Evolutionary conservation across 2,329 filamentous ascomycete species (phyloP), one percentile per base, ranked within the genome.

Genomic region (Fusarium pseudonygamai): DNA sequence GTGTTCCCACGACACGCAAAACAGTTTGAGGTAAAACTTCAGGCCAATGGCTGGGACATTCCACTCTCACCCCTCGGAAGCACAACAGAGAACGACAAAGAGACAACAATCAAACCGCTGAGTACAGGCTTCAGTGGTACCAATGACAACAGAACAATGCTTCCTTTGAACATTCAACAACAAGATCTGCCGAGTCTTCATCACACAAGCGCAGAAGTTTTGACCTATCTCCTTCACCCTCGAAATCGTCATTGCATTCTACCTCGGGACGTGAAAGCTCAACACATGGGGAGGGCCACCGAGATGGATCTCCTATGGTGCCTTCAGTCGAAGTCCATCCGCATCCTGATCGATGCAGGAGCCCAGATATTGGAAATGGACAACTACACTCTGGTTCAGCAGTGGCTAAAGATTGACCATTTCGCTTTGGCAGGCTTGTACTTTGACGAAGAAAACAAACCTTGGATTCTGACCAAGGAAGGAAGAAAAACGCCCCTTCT

Each of bases 81-180:
- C 1, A 32, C 49, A 26, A 24, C 45, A 20, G 46, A 52, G 15
- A 52, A 47, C 4, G 28, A 47, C 14, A 69, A 53, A 37, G 43
- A n/a, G 18, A 34, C n/a, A 3, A 26, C 28, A 12, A 30, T 22
- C 43, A 77, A 76, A 22, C 32, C 75, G 11, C 47, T 86, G 9
- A 92, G 91, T 0, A 93, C 91, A 0, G 92, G 92, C 0, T 94
- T 95, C 78, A 92, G 90, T 20, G 92, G 92, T 0, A 94, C 92
- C 0, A 93, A 93, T 52, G 92, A 94, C 77, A 90, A 88, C 26
- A 83, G 86, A 39, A 83, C 81, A 0, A 84, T 93, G 61, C 80
- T 93, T 0, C 92, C 92, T 0, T 78, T 91, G 20, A 90, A 85
- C 0, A 89, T 93, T 37, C 78, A 83, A 50, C 91, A 93, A 53